Base-by-base conservation (phyloP, 73 alveolate species). In the Paraurostyla sp. region DNA sequence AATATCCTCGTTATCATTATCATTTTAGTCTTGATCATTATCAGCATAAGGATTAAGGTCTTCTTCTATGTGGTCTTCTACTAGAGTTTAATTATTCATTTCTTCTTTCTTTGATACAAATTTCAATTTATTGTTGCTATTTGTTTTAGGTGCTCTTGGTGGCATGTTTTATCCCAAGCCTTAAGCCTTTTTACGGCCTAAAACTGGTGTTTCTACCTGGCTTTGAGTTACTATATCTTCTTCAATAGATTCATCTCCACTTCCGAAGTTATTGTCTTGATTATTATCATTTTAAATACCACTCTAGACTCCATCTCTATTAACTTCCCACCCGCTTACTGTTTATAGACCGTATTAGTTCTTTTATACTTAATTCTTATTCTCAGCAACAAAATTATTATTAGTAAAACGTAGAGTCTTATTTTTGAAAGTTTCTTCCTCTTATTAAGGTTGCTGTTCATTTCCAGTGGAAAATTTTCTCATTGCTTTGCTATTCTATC, bases 391-490 rank as follows among this genome's bases (percentile, higher is more conserved):
- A 25, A 69, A 69, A 42, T 69, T 69, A 36, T 69, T 69, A 69
- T 69, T 69, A 6, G 84, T 69, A 32, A 69, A 69, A 3, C 84
- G 68, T 9, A 69, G 63, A n/a, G 84, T 69, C 38, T 20, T 41
- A 36, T 43, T 69, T 32, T 69, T 69, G 40, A 69, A 69, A 9
- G 58, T 69, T 41, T 69, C 62, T 7, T 69, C 84, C 22, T 60
- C 45, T 29, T 60, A 29, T 27, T 15, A 11, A n/a, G n/a, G n/a
- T n/a, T n/a, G n/a, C n/a, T n/a, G n/a, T 15, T 69, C 84, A 36
- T 69, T 62, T n/a, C 62, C 38, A 6, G 84, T 69, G 29, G 84
- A 69, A 42, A 41, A 69, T 69, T 69, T 69, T 38, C 84, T 69
- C 40, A 18, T 60, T 33, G 25, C 69, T 13, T 20, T 52, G 4